Base-by-base conservation (phyloP, 1,284 basidiomycete species). In the Ustilago bromivora region DNA sequence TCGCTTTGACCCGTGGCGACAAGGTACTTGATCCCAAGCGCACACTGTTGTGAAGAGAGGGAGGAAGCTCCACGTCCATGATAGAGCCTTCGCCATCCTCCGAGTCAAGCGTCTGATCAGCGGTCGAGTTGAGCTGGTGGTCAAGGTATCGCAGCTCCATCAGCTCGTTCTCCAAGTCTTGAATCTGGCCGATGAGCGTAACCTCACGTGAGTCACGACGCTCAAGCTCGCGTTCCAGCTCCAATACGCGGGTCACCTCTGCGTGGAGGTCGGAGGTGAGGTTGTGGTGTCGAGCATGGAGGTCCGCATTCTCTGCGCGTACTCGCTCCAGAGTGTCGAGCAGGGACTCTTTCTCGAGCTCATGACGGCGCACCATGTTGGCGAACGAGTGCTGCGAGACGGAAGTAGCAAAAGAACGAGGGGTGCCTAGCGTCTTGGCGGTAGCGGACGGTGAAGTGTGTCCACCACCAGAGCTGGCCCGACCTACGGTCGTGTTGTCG, bases 401-500 rank as follows among this genome's bases (percentile, higher is more conserved):
- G 3, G 75, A 70, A 0, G 66, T 73, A 57, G 66, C 66, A 57
- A 68, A 69, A 51, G 78, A 82, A 40, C 79, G 64, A 43, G 79
- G 80, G 54, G 79, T 79, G 61, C 80, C 79, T 2, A 74, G 76
- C 57, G 80, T 81, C 71, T 81, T 80, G 63, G 70, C 70, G 13
- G 80, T 82, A 1, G 66, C 76, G n/a, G 76, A 81, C 23, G 79
- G 80, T 4, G 78, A 80, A 5, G 79, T 80, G 58, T 80, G 78
- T 58, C 77, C 77, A 57, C 59, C 74, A 28, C 73, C 77, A 51
- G 70, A 73, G 70, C 71, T 79, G 64, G 66, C 58, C 53, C 69
- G 73, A 47, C 71, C 71, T 46, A 70, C 64, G 28, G 66, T 71
- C 38, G 66, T 77, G 57, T 77, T 72, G 66, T 77, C 75, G 34